A percentile compares a stretch with the other conserved stretches of the same genome.
These are phyloP conservation scores for Penicillium sp. DNA, from an alignment of 2,329 filamentous ascomycete genomes.

Conservation along the genomic window DNA sequence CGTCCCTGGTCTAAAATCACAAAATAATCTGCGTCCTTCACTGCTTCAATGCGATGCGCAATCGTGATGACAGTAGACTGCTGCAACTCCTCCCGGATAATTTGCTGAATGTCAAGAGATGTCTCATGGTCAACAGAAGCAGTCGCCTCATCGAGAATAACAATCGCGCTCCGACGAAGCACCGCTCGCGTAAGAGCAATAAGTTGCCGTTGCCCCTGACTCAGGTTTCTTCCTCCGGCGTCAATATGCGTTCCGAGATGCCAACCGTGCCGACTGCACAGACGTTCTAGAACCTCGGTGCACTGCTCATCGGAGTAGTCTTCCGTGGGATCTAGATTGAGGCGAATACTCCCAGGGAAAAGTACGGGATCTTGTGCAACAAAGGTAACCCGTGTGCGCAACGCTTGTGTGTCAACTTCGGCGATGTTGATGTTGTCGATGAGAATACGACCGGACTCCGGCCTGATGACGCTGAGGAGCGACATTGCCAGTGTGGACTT, in stretches of 20 bases:
- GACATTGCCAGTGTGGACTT: constrained; percentile 72
- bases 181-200: constrained; percentile 63
- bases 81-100: constrained; percentile 36
- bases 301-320: constrained; percentile 57
- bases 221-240: constrained; percentile 59
- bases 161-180: constrained; percentile 56
- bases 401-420: constrained; percentile 55
- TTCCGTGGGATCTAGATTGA: constrained; percentile 60
- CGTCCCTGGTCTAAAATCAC: constrained; percentile 53
- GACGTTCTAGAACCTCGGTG: constrained; percentile 50
- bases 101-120: constrained; percentile 45
- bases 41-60: constrained; percentile 62
- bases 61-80: constrained; percentile 60
- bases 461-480: constrained; percentile 55
- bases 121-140: constrained; percentile 63
- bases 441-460: constrained; percentile 54
- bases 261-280: constrained; percentile 56
- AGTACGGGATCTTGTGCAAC: constrained; percentile 65
- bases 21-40: constrained; percentile 56
- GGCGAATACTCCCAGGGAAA: constrained; percentile 59
- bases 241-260: constrained; percentile 55
- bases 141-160: constrained; percentile 65
- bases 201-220: constrained; percentile 63
- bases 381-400: constrained; percentile 62
- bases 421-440: constrained; percentile 61